Base-by-base conservation (phyloP, 176 grass and related monocot species). In the Oryza longistaminata region DNA sequence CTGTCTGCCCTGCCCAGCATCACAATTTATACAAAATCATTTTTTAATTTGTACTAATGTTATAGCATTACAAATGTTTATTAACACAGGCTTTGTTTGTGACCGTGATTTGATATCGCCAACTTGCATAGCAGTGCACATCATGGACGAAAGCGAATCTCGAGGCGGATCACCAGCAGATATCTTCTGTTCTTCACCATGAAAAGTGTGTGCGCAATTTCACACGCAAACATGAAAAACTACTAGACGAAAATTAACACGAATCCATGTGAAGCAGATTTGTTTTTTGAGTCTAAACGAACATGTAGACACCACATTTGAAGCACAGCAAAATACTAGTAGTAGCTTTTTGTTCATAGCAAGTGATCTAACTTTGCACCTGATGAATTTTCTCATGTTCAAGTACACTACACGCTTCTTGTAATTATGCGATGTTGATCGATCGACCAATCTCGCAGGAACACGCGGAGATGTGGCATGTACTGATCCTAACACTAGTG, bases 101-200 rank as follows among this genome's bases (percentile, higher is more conserved):
- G 58, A 62, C 58, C 58, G 58, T 62, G 58, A 24, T 24, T 62
- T 62, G 17, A 75, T 62, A 74, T 33, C 11, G 40, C 19, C 16
- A 43, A 74, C 58, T 74, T 77, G 77, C n/a, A 65, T 27, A 66
- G 5, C 78, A 9, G 26, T 22, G 58, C 65, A 31, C 25, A 70
- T 64, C 76, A 65, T 69, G 61, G 55, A 48, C 67, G 69, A 29
- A 61, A 69, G 65, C 82, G 77, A 85, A 81, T 85, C 82, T 85
- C 64, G 1, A 31, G 64, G 64, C 15, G 7, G 75, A 33, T 35
- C 81, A 61, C 6, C 58, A 2, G 1, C 1, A 3, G 7, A 13
- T 14, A 43, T 43, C 42, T 43, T 43, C 42, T 43, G 12, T 9
- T 14, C 11, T 2, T 40, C 10, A 45, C 58, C 65, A 86, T 58